Base-by-base conservation (phyloP, 805 yeast genomes). In the Barnettozyma sucrosica region DNA sequence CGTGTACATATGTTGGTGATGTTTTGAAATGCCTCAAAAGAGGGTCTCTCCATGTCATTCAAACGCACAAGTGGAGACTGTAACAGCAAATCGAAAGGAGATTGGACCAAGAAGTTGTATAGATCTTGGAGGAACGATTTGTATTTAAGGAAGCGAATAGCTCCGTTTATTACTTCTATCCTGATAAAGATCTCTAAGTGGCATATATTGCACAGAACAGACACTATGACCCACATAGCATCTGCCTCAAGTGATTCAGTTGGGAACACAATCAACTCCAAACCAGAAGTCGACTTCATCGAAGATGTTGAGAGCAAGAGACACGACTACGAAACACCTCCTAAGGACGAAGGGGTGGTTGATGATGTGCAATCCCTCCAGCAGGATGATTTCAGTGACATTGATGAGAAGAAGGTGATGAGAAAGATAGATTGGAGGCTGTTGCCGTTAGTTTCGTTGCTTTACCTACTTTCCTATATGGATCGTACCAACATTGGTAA, bases 401-500 rank as follows among this genome's bases (percentile, higher is more conserved):
- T 52, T 18, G 49, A 53, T 25, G 68, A 65, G 45, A 51, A 51
- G 11, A 47, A 52, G 18, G 63, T 72, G 16, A 45, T 69, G 18
- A 59, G 62, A 37, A 71, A 71, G 51, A 59, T 73, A 58, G 79
- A 74, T 48, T 49, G 58, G 39, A 61, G 61, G 34, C 48, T 73
- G 3, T 58, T 74, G 48, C 77, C 78, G 1, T 51, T 71, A 38
- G 63, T 74, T 49, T 59, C 69, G 8, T 37, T 66, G 30, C 55
- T 72, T 41, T 75, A 73, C 55, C 67, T 75, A 45, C 58, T 74
- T 24, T 68, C 76, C 8, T 67, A 67, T 40, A 63, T 78, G 52
- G 83, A 78, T 59, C 68, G 77, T 52, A 71, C 79, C 4, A 77
- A 77, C 55, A 74, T 78, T 48, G 81, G 81, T 49, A 78, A 78